phyloP scores from a whole-genome alignment of 164 flowering plant species.

The Taxillus chinensis region DNA sequence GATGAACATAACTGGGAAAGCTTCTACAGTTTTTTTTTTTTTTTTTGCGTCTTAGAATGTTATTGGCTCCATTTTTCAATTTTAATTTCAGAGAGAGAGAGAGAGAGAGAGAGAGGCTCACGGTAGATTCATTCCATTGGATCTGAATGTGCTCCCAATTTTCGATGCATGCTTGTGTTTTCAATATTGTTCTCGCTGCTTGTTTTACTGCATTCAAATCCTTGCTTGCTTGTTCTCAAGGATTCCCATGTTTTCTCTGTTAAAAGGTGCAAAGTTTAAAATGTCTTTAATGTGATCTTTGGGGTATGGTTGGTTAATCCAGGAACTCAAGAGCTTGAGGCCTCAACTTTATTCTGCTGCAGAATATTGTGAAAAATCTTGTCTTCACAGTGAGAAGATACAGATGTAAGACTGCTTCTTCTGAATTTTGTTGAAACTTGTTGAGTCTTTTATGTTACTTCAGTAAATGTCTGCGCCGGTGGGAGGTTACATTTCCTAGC shows the following conservation, averaged over 20 bases:
- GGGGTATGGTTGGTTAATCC: slow-evolving; percentile 8
- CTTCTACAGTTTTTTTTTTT: background rate
- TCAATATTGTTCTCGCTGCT: too few species aligned
- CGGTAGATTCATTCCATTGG: too few species aligned
- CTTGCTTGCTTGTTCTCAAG: background rate
- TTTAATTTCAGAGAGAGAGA: too few species aligned
- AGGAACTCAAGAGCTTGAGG: slow-evolving; percentile 90
- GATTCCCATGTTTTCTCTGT: background rate
- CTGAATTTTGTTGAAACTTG: too few species aligned
- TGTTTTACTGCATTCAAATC: too few species aligned
- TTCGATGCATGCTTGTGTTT: too few species aligned
- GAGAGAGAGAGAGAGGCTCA: too few species aligned
- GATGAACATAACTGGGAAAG: too few species aligned
- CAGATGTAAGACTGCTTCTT: slow-evolving; percentile 50
- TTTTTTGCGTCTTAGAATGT: background rate
- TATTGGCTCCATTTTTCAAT: background rate
- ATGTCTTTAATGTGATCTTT: background rate
- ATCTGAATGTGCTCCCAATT: too few species aligned
- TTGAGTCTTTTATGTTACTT: background rate
- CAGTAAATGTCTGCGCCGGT: background rate
- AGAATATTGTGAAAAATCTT: slow-evolving; percentile 92
- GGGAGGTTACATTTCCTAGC: too few species aligned
- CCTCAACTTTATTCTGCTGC: slow-evolving; percentile 99
- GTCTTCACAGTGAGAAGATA: slow-evolving; percentile 81
- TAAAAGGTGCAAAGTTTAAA: background rate